phyloP scores from a whole-genome alignment of 306 rosid genomes.

The Acacia confusa region DNA sequence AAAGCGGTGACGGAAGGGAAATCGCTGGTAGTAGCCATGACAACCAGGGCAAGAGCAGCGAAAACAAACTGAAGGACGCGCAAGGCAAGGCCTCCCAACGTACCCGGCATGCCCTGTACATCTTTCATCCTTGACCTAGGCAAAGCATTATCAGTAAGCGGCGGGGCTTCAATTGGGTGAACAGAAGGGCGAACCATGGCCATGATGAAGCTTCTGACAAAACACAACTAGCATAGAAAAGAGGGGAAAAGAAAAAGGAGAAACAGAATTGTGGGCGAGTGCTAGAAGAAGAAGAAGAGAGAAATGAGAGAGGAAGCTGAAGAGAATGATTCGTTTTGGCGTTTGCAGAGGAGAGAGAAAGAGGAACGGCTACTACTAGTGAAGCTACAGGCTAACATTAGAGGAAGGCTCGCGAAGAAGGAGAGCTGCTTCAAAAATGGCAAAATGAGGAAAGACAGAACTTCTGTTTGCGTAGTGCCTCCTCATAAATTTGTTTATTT shows the following conservation, averaged over 20 bases:
- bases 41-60: constrained; percentile 31
- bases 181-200: constrained; percentile 34
- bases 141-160: constrained; percentile 24
- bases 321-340: neutral
- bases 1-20: constrained; percentile 46
- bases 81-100: constrained; percentile 36
- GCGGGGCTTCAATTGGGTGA: constrained; percentile 39
- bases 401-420: neutral
- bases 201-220: constrained; percentile 23
- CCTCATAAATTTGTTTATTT: too few relatives aligned
- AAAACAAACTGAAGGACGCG: constrained; percentile 44
- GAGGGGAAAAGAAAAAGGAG: neutral
- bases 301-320: neutral
- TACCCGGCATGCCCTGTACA: constrained; percentile 45
- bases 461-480: neutral
- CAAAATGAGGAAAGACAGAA: neutral
- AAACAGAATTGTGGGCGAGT: neutral
- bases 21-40: constrained; percentile 46
- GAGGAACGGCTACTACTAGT: neutral
- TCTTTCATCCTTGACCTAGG: constrained; percentile 43
- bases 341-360: neutral
- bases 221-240: neutral
- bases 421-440: neutral
- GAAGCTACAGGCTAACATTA: neutral
- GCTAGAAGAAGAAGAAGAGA: neutral